Evolutionary conservation across 2,329 filamentous ascomycete species (phyloP), one percentile per base, ranked within the genome.

Genomic region (Geosmithia morbida): DNA sequence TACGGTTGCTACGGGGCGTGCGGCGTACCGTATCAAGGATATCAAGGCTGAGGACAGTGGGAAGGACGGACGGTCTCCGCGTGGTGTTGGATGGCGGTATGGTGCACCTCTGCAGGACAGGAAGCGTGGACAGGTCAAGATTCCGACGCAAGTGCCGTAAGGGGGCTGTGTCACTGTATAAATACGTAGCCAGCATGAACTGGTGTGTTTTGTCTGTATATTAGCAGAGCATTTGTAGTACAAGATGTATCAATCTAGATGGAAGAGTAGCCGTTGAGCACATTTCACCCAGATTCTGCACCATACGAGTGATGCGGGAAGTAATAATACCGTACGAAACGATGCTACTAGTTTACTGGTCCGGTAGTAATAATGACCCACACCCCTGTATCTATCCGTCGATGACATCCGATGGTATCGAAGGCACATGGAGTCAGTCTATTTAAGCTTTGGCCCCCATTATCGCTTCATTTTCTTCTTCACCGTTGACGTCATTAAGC

Each of bases 111-210:
- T 70, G 52, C 69, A 76, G 56, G 81, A 85, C 57, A 71, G 81
- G 48, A 75, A 72, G 63, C 75, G 72, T 54, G 79, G 76, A n/a
- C 57, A 74, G 58, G 63, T 81, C 65, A 84, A 83, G 71, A 83
- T 84, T 57, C 80, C 81, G 19, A 81, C 74, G 37, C 73, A 68
- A 47, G 77, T 83, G 48, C 74, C 72, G 50, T 77, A 54, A 69
- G n/a, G 6, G 19, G 18, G 4, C 4, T 44, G 26, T 22, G 11
- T 44, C 18, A 19, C 3, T 42, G n/a, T 42, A n/a, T 42, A n/a
- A n/a, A 8, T 18, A 37, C 11, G 11, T 30, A 30, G 29, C 29
- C 6, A 30, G 29, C 29, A 6, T 6, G 29, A 30, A 30, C 29
- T 6, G 29, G 7, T 11, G 33, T 16, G 33, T 37, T 37, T 37